A percentile compares a stretch with the other conserved stretches of the same genome.
Evolutionary conservation across 164 flowering plant species (phyloP).

Genomic region (Kalanchoe fedtschenkoi): DNA sequence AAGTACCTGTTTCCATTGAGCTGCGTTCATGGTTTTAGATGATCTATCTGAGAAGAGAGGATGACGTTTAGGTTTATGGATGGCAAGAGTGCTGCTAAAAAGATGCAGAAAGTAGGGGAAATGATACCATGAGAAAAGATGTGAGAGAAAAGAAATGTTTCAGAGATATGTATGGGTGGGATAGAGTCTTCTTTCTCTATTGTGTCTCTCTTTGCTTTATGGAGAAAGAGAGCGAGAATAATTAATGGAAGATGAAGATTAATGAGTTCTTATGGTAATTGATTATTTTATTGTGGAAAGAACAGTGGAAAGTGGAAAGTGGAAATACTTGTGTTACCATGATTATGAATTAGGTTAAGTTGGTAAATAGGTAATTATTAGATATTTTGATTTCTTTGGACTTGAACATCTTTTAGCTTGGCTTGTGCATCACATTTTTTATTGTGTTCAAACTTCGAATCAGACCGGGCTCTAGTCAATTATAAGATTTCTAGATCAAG

Average conservation of each 20-base stretch:
- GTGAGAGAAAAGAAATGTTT: conserved; percentile 3
- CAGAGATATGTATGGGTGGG: conserved; percentile 1
- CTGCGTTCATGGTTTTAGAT: conserved; percentile 5
- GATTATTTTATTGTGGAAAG: not conserved
- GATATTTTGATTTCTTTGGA: not conserved
- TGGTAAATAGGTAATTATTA: not conserved
- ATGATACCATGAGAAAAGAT: conserved; percentile 4
- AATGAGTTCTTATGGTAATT: not conserved
- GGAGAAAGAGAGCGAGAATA: not conserved
- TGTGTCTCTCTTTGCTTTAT: conserved; percentile 3
- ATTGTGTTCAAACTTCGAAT: no score
- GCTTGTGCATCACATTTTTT: not conserved
- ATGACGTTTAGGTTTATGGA: conserved; percentile 4
- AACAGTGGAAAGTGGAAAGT: not conserved
- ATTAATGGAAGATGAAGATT: not conserved
- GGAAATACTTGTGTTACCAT: not conserved
- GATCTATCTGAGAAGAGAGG: not conserved
- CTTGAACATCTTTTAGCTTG: conserved; percentile 2
- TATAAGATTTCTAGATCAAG: not conserved
- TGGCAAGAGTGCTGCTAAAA: not conserved
- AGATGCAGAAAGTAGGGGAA: not conserved
- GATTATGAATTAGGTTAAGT: conserved; percentile 1
- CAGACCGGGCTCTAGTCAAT: not conserved
- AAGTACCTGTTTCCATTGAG: conserved; percentile 8
- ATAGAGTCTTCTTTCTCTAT: conserved; percentile 5